Base-by-base conservation (phyloP, 2,329 filamentous ascomycete species). In the Xylaria sp. region DNA sequence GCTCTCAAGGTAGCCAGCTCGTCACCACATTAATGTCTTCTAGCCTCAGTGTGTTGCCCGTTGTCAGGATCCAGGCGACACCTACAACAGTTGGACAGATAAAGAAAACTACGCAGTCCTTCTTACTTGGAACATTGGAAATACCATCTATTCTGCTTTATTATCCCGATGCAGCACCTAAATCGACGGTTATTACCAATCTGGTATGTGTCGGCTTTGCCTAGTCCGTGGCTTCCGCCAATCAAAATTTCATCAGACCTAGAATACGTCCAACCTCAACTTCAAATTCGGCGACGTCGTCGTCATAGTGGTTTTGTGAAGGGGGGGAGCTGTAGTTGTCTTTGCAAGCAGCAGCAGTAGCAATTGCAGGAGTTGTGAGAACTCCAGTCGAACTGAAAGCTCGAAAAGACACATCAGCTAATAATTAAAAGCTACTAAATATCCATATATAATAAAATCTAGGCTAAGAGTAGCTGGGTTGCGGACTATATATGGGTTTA, bases 21-120 rank as follows among this genome's bases (percentile, higher is more conserved):
- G n/a, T 48, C n/a, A 48, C 44, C n/a, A 48, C 44, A 23, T 48
- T 48, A n/a, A 48, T 48, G 8, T 48, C 44, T 23, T 48, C 44
- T 10, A 23, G 9, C 6, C n/a, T 48, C 3, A n/a, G 44, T 23
- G 44, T 23, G n/a, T 23, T 23, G n/a, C 44, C 44, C n/a, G 44
- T 48, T 23, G 44, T 48, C 9, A 48, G 44, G 44, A 48, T 23
- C 44, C 44, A 48, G n/a, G 44, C 44, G 10, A 48, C 8, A 23
- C 44, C 44, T 48, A 5, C 2, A 21, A 12, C 5, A 23, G n/a
- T 48, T 48, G 10, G 44, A 48, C 10, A 23, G n/a, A 48, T 10
- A 12, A 40, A n/a, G n/a, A n/a, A n/a, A n/a, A n/a, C n/a, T n/a
- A n/a, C n/a, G n/a, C n/a, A n/a, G n/a, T n/a, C n/a, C n/a, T n/a